Percentiles rank a stretch among this genome's conserved stretches.
Evolutionary conservation across 257 asterid species (phyloP).

Genomic region (Ophiorrhiza pumila): DNA sequence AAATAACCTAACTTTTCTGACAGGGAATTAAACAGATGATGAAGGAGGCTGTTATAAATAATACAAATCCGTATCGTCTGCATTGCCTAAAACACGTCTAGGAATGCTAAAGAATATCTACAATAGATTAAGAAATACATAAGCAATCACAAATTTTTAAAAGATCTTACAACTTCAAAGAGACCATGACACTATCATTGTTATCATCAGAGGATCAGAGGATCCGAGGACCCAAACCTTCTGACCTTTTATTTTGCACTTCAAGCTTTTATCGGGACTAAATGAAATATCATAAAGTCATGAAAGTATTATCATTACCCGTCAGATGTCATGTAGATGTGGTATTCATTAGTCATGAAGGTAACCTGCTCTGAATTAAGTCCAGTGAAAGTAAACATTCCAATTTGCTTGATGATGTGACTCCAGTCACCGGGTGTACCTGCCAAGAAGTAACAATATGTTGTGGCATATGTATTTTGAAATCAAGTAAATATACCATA

Average conservation of each 20-base stretch:
- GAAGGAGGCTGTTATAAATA: background rate
- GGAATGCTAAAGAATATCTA: background rate
- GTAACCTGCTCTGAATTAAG: slow-evolving; percentile 73
- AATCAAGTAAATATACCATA: background rate
- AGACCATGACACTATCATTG: background rate
- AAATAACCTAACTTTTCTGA: background rate
- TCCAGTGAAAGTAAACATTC: slow-evolving; percentile 98
- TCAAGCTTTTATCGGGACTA: background rate
- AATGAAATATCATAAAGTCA: background rate
- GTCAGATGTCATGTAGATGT: slow-evolving; percentile 94
- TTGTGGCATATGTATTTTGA: background rate
- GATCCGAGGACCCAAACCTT: background rate
- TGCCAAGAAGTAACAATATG: slow-evolving; percentile 26
- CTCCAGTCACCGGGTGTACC: slow-evolving; percentile 99
- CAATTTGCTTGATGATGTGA: slow-evolving; percentile 96
- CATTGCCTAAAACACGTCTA: background rate
- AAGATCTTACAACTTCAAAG: background rate
- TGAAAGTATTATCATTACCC: slow-evolving; percentile 49
- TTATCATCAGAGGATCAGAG: background rate
- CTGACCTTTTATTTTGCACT: background rate
- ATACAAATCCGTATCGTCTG: background rate
- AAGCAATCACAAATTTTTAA: background rate
- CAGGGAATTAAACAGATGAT: background rate
- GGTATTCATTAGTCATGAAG: slow-evolving; percentile 86
- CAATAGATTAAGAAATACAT: background rate